These are phyloP conservation scores for Macrotyloma uniflorum DNA, from an alignment of 306 rosid genomes.

Conservation along the genomic window DNA sequence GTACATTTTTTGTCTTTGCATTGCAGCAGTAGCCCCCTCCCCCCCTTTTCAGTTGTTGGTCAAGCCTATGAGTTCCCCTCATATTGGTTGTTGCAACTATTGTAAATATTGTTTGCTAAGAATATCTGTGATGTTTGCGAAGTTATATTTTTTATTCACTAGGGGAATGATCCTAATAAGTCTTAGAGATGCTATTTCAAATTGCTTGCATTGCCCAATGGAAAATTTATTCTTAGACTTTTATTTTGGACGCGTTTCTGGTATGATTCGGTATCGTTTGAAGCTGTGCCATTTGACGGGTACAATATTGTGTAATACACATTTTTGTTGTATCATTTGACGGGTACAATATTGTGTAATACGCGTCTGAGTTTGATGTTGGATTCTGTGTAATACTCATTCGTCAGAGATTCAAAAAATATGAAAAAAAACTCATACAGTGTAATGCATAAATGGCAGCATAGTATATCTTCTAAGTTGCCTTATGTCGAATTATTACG, in stretches of 20 bases:
- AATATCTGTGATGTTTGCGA: conserved; percentile 12
- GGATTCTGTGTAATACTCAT: neutral
- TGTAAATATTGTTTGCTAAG: conserved; percentile 16
- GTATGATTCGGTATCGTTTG: conserved; percentile 5
- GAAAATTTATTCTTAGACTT: neutral
- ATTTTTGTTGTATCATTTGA: neutral
- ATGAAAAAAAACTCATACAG: neutral
- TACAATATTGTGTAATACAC: neutral
- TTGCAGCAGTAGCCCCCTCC: neutral
- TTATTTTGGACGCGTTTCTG: neutral
- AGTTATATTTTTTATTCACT: neutral
- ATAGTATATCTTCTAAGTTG: neutral
- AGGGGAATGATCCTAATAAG: neutral
- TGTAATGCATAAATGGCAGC: neutral
- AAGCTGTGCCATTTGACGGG: conserved; percentile 2
- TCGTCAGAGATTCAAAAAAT: neutral
- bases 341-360: neutral
- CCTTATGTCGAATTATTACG: neutral
- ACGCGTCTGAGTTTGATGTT: neutral
- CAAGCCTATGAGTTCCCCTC: conserved; percentile 23
- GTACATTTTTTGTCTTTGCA: conserved; percentile 18
- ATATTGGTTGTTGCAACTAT: neutral
- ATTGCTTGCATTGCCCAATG: neutral
- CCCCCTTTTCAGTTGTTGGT: neutral
- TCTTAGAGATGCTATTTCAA: neutral